phyloP scores from a whole-genome alignment of 495 filamentous ascomycete genomes.

The Podospora comata region DNA sequence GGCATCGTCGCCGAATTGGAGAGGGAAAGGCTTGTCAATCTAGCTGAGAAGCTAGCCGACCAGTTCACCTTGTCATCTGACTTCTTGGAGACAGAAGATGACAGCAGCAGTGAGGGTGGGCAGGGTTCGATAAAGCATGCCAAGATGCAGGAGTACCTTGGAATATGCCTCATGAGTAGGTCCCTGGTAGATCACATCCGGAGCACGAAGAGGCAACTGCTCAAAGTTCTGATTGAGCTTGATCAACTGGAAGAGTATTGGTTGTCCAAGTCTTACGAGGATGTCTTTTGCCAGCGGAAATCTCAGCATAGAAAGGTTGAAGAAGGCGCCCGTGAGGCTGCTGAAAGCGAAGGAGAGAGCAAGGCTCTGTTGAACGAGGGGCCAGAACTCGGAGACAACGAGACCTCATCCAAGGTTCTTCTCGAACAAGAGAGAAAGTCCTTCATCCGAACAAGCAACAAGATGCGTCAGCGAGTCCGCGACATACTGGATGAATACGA shows the following conservation, averaged over 20 bases:
- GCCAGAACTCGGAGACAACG: background rate
- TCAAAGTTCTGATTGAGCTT: background rate
- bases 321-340: background rate
- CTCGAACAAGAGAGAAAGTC: background rate
- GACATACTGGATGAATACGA: conserved; percentile 17
- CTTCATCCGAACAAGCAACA: conserved; percentile 1
- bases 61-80: conserved; percentile 13
- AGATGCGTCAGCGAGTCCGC: conserved; percentile 2
- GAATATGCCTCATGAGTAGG: conserved; percentile 10
- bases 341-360: background rate
- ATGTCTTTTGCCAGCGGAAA: background rate
- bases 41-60: conserved; percentile 11
- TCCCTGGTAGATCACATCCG: conserved; percentile 14
- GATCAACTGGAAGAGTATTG: background rate
- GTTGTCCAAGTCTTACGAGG: background rate
- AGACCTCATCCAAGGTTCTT: background rate
- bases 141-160: conserved; percentile 12
- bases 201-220: conserved; percentile 13
- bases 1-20: conserved; percentile 10
- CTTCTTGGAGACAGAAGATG: conserved; percentile 8
- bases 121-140: background rate
- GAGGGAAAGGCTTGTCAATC: conserved; percentile 8
- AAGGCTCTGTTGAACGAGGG: too few relatives aligned
- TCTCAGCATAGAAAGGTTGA: background rate
- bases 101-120: background rate